Conservation (phyloP, 2,329 filamentous ascomycete genomes). For the Aspergillus pseudoviridinutans region DNA sequence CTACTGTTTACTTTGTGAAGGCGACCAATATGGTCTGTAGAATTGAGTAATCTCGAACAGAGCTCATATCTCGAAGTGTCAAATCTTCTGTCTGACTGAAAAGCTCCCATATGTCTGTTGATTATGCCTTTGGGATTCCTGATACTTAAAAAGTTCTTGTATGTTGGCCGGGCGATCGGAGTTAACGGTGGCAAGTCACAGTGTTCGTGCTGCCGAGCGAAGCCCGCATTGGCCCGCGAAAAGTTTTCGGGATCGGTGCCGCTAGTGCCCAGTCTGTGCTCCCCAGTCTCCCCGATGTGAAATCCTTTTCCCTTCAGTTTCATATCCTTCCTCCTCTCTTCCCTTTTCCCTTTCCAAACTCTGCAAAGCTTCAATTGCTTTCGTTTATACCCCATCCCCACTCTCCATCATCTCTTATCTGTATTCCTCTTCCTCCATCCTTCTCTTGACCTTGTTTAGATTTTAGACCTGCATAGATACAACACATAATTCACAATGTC, state of each 20-base stretch:
- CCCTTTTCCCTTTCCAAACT: constrained; percentile 13
- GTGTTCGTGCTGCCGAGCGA: constrained; percentile 9
- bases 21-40: background rate
- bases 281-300: background rate
- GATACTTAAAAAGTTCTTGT: background rate
- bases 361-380: constrained; percentile 19
- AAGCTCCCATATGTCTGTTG: background rate
- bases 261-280: constrained; percentile 13
- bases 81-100: background rate
- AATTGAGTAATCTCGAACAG: background rate
- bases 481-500: constrained; percentile 33
- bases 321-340: constrained; percentile 19
- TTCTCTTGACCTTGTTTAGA: constrained; percentile 11
- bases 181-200: constrained; percentile 13
- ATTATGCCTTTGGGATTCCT: background rate
- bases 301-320: constrained; percentile 21
- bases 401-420: constrained; percentile 4
- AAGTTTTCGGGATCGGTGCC: constrained; percentile 29
- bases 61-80: background rate
- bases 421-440: constrained; percentile 9
- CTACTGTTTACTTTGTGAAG: background rate
- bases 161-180: constrained; percentile 19
- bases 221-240: constrained; percentile 26
- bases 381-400: background rate
- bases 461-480: constrained; percentile 15